Percentiles rank a stretch among this genome's conserved stretches.
phyloP scores from a whole-genome alignment of 1,139 yeast species.

The Blastobotrys proliferans region DNA sequence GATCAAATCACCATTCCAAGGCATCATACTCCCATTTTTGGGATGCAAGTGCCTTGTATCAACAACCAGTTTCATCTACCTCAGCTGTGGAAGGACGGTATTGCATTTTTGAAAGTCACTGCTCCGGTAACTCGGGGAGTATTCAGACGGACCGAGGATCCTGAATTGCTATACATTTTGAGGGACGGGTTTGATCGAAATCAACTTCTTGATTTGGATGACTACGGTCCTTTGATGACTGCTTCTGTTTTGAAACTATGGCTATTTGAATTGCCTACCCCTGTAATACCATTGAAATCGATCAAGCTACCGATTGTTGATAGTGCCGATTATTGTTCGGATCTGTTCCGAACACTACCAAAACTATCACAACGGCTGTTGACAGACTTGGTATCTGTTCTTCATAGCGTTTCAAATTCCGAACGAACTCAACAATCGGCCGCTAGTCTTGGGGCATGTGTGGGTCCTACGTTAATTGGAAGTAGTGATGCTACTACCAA shows the following conservation, averaged over 20 bases:
- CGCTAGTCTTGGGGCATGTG: conserved; percentile 27
- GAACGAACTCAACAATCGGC: conserved; percentile 23
- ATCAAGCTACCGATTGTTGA: conserved; percentile 32
- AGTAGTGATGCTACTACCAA: conserved; percentile 23
- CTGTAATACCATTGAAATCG: conserved; percentile 30
- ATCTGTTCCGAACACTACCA: conserved; percentile 22
- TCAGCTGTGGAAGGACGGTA: conserved; percentile 30
- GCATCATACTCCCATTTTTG: conserved; percentile 36
- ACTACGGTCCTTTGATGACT: conserved; percentile 37
- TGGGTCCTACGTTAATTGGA: conserved; percentile 35
- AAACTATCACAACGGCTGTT: conserved; percentile 23
- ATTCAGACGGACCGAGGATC: conserved; percentile 27
- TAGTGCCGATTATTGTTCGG: conserved; percentile 25
- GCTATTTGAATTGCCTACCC: conserved; percentile 35
- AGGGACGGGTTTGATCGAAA: conserved; percentile 38
- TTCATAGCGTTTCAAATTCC: conserved; percentile 17
- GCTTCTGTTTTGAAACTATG: conserved; percentile 37
- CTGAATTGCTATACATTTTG: conserved; percentile 29
- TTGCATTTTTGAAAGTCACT: conserved; percentile 24
- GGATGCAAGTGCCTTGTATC: conserved; percentile 25
- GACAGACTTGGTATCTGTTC: conserved; percentile 22
- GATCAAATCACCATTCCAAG: conserved; percentile 34
- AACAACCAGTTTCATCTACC: conserved; percentile 22
- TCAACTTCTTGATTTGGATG: conserved; percentile 36
- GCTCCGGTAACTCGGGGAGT: conserved; percentile 28